phyloP scores from a whole-genome alignment of 148 eudicot species.

The Vaccinium corymbosum region DNA sequence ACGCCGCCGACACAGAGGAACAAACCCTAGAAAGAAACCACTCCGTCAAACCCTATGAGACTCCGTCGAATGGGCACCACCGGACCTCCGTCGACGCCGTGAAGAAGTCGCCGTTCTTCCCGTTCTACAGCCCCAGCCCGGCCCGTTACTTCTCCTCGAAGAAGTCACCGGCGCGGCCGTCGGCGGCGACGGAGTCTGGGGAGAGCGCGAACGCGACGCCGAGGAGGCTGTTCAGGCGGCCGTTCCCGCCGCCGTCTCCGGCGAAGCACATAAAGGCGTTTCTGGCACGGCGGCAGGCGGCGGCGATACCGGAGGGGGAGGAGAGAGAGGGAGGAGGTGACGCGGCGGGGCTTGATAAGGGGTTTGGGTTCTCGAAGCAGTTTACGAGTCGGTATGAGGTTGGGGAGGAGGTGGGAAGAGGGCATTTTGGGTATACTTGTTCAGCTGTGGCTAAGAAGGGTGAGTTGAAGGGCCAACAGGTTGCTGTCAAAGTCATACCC shows the following conservation, averaged over 20 bases:
- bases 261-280: constrained; percentile 56
- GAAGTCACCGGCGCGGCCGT: constrained; percentile 30
- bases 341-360: constrained; percentile 41
- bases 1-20: constrained; percentile 14
- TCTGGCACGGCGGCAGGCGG: constrained; percentile 34
- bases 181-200: background rate
- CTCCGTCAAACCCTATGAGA: constrained; percentile 9
- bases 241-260: constrained; percentile 57
- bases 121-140: constrained; percentile 51
- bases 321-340: constrained; percentile 21
- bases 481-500: constrained; percentile 62
- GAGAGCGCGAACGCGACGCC: constrained; percentile 32
- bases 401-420: constrained; percentile 63
- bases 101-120: constrained; percentile 39
- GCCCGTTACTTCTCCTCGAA: constrained; percentile 28
- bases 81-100: constrained; percentile 18
- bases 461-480: constrained; percentile 38
- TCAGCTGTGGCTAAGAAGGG: constrained; percentile 47
- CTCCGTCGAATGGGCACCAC: constrained; percentile 16
- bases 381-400: constrained; percentile 40
- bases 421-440: constrained; percentile 71
- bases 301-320: constrained; percentile 17
- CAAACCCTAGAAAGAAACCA: constrained; percentile 4
- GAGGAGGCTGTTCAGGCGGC: constrained; percentile 34
- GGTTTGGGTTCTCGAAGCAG: constrained; percentile 53